Evolutionary conservation across 225 moss, liverwort and hornwort species (phyloP).

Genomic region (Thuidium tamariscinum): DNA sequence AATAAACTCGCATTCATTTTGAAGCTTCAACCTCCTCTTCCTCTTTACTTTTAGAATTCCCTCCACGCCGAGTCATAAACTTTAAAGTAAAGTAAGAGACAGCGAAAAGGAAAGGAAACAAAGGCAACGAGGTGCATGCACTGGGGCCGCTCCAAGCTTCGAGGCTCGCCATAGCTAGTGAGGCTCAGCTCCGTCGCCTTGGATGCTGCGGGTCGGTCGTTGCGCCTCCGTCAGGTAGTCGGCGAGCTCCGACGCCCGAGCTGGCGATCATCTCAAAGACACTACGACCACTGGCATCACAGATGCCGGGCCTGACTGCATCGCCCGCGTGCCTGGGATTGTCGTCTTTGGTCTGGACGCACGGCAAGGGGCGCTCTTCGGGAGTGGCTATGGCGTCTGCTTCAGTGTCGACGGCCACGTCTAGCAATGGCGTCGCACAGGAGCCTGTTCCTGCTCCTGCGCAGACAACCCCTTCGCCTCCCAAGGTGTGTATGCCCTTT

Average conservation of each 20-base stretch:
- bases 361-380: neutral
- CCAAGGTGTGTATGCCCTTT: neutral
- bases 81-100: neutral
- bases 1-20: no score
- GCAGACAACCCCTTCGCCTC: slow-evolving; percentile 5
- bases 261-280: slow-evolving; percentile 33
- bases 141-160: neutral
- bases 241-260: neutral
- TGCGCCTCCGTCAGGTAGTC: neutral
- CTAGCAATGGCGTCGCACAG: slow-evolving; percentile 25
- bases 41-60: no score
- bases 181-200: neutral
- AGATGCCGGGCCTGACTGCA: slow-evolving; percentile 18
- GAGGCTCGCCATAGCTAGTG: neutral
- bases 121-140: neutral
- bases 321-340: neutral
- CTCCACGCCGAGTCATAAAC: no score
- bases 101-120: neutral
- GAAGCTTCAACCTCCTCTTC: no score
- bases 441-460: slow-evolving; percentile 28
- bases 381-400: neutral
- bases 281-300: neutral
- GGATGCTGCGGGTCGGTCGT: neutral
- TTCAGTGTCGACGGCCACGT: slow-evolving; percentile 3
- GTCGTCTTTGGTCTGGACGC: neutral